Evolutionary conservation across 2,329 filamentous ascomycete species (phyloP), one percentile per base, ranked within the genome.

Genomic region (Didymella glomerata): DNA sequence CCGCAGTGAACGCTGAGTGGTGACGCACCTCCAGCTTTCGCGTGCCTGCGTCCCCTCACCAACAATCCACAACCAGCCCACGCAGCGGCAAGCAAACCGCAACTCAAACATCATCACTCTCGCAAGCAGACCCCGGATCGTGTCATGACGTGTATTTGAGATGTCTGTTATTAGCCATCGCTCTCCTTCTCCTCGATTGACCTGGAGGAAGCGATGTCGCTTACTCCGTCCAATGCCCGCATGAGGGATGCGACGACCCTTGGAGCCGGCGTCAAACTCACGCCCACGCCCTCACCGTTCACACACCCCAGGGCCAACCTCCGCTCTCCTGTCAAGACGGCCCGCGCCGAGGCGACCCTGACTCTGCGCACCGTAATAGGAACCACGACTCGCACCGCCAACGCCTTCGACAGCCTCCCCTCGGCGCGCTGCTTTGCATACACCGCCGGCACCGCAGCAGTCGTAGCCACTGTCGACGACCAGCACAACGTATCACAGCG

Each of bases 381-480:
- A 46, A 96, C 93, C 24, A 98, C 94, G 8, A 94, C 92, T 64
- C 86, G 83, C 66, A 91, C 90, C 4, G 89, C 92, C 40, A 93
- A 90, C 73, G 92, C 91, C 63, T 96, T 99, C 77, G 93, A 96
- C 74, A 88, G 86, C 64, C 87, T 94, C 60, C 82, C 89, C 40
- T 86, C 88, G 13, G 89, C 85, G 52, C 81, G 81, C 56, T 83
- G 83, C 49, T 97, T 98, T 77, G 93, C 93, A 54, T 95, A 96
- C 76, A 93, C 93, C 63, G 94, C 95, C 9, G 95, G 95, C 54
- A 95, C 93, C 10, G 92, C 94, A 42, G 94, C 92, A n/a, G 92
- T 99, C 0, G 86, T 98, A 18, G 92, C 93, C 8, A 88, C 91
- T 67, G 83, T 97, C 51, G 86, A 92, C 64, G 86, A 88, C 50